Base-by-base conservation (phyloP, 345 rosid species). In the Toxicodendron radicans region DNA sequence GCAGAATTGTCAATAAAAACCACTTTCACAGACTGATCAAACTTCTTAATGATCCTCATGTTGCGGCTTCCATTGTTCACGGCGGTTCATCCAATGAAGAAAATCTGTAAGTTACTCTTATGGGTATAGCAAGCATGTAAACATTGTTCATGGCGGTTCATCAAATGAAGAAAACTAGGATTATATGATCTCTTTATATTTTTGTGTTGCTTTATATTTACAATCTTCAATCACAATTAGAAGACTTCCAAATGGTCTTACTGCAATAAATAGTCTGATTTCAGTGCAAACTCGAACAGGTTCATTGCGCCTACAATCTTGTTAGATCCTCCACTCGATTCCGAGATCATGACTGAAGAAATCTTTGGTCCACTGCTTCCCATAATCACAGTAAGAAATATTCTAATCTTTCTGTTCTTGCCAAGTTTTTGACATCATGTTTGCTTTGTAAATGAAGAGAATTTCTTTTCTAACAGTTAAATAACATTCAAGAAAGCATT, bases 311-410 rank as follows among this genome's bases (percentile, higher is more conserved):
- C 94, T n/a, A 86, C 94, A 24, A 83, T 89, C 74, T 78, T 89
- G 79, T 72, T 89, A 53, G 77, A 89, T 78, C 91, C 91, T 70
- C 91, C 94, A 56, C 83, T 87, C 58, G 91, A 87, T 73, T 82
- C 94, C 51, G 82, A 86, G 79, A 66, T 89, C 51, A 89, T 87
- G 91, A 85, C 73, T 0, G 85, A 82, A 62, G 94, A 87, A 79
- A 82, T 90, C 63, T 90, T 90, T 17, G 94, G 94, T 10, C 94
- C 94, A 4, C 27, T 90, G 73, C 94, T 90, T 82, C 91, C 94
- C 1, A 79, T 90, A 58, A 82, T 90, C 72, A 90, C 94, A 13
- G 91, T 89, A 51, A 73, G 81, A 46, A 59, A 58, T 27, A 27
- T 18, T 35, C 6, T 16, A 10, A 61, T 2, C 33, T 21, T 32